Conservation (phyloP, 73 alveolate species). For the Blepharisma japonicum region DNA sequence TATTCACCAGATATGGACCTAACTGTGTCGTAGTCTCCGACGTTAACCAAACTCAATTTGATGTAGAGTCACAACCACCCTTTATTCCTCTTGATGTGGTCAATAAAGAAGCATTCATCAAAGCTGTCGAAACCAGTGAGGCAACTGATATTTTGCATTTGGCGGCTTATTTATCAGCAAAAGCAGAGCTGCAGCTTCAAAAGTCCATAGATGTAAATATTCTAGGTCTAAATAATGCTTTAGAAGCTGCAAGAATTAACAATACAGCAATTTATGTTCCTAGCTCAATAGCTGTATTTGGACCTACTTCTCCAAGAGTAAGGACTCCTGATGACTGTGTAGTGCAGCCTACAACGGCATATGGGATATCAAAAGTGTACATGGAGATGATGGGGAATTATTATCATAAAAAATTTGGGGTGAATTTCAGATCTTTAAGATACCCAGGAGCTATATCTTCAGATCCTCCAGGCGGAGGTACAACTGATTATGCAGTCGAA, state of each 20-base stretch:
- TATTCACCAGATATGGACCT: background rate
- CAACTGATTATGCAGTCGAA: conserved; percentile 61
- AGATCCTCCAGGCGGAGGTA: conserved; percentile 53
- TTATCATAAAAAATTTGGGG: conserved; percentile 48
- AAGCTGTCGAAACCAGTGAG: background rate
- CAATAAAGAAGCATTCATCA: background rate
- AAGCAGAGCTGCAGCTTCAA: conserved; percentile 47
- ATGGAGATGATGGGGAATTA: conserved; percentile 50
- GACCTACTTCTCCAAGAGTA: conserved; percentile 39
- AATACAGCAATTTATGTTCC: conserved; percentile 42
- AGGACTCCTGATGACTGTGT: conserved; percentile 39
- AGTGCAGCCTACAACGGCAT: conserved; percentile 52
- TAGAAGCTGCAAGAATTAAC: conserved; percentile 48
- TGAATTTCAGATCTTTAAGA: conserved; percentile 54
- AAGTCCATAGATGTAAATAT: conserved; percentile 42
- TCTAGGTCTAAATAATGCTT: conserved; percentile 45
- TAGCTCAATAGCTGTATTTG: conserved; percentile 58
- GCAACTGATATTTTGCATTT: conserved; percentile 33
- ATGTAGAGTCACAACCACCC: background rate
- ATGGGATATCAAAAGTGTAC: conserved; percentile 57
- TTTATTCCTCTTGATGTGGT: conserved; percentile 10
- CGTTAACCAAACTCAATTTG: background rate
- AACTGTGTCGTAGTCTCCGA: background rate
- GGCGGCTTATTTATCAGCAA: conserved; percentile 55
- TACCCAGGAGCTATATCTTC: conserved; percentile 59